These are phyloP conservation scores for Aspergillus versicolor DNA, from an alignment of 2,329 filamentous ascomycete species.

Conservation along the genomic window DNA sequence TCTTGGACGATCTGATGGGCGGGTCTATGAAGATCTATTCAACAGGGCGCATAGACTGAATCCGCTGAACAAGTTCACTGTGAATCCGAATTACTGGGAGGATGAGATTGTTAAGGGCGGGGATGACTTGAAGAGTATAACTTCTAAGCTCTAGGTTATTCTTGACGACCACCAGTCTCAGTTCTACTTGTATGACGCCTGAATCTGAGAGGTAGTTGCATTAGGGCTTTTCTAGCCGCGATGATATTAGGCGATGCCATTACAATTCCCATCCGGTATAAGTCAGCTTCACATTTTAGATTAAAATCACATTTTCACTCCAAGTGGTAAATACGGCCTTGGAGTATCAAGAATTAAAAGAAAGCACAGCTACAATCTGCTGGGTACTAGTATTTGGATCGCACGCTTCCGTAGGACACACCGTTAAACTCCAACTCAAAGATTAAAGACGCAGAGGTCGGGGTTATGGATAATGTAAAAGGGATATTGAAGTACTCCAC, in stretches of 20 bases:
- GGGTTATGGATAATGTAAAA: constrained; percentile 18
- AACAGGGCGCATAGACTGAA: constrained; percentile 53
- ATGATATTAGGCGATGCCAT: too few relatives aligned
- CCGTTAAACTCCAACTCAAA: constrained; percentile 28
- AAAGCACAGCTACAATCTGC: constrained; percentile 4
- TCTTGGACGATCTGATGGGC: constrained; percentile 52
- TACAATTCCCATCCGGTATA: too few relatives aligned
- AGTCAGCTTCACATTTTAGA: too few relatives aligned
- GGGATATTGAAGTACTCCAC: constrained; percentile 12
- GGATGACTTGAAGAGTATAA: constrained; percentile 1
- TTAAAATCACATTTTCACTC: too few relatives aligned
- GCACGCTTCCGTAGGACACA: constrained; percentile 23
- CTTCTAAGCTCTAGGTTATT: too few relatives aligned
- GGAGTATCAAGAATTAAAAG: too few relatives aligned
- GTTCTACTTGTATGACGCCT: too few relatives aligned
- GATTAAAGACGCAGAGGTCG: constrained; percentile 22
- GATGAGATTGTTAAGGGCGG: constrained; percentile 27
- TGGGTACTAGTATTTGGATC: constrained; percentile 16
- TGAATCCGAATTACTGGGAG: constrained; percentile 43
- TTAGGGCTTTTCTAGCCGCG: too few relatives aligned
- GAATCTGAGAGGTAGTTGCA: too few relatives aligned
- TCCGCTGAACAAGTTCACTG: constrained; percentile 51
- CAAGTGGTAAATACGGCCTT: too few relatives aligned
- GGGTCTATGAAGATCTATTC: constrained; percentile 55
- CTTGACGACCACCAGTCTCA: too few relatives aligned